Conservation (phyloP, 306 rosid genomes). For the Fragaria ananassa region DNA sequence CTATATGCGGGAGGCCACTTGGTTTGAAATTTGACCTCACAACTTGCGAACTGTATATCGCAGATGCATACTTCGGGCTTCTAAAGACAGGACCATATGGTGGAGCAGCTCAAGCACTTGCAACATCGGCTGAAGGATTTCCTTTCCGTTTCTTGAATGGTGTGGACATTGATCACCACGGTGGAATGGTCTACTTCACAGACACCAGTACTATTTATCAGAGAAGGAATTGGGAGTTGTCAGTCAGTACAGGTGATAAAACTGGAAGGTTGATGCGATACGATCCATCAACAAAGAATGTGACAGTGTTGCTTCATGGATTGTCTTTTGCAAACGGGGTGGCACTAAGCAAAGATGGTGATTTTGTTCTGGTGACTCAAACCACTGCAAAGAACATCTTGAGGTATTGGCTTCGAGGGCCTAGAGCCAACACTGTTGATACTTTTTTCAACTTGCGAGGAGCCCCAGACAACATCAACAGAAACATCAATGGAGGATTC, state of each 20-base stretch:
- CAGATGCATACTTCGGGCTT: slow-evolving; percentile 58
- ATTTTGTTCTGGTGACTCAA: slow-evolving; percentile 46
- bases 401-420: slow-evolving; percentile 35
- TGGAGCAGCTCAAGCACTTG: slow-evolving; percentile 39
- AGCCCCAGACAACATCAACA: slow-evolving; percentile 54
- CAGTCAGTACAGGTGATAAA: slow-evolving; percentile 35
- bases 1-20: slow-evolving; percentile 55
- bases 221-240: slow-evolving; percentile 38
- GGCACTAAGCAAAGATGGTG: slow-evolving; percentile 46
- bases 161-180: slow-evolving; percentile 39
- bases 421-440: neutral
- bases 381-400: slow-evolving; percentile 23
- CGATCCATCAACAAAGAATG: slow-evolving; percentile 34
- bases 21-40: slow-evolving; percentile 36
- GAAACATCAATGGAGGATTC: slow-evolving; percentile 36
- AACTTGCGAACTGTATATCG: slow-evolving; percentile 35
- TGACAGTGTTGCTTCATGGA: slow-evolving; percentile 35
- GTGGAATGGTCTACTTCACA: slow-evolving; percentile 46
- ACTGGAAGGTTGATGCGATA: slow-evolving; percentile 50
- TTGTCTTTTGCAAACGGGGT: slow-evolving; percentile 62
- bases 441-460: slow-evolving; percentile 27
- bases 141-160: slow-evolving; percentile 49
- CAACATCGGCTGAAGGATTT: slow-evolving; percentile 36
- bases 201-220: slow-evolving; percentile 48
- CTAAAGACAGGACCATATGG: slow-evolving; percentile 37